Evolutionary conservation across 805 yeast genomes (phyloP), one percentile per base, ranked within the genome.

Genomic region (Hermanozyma aechmeae): DNA sequence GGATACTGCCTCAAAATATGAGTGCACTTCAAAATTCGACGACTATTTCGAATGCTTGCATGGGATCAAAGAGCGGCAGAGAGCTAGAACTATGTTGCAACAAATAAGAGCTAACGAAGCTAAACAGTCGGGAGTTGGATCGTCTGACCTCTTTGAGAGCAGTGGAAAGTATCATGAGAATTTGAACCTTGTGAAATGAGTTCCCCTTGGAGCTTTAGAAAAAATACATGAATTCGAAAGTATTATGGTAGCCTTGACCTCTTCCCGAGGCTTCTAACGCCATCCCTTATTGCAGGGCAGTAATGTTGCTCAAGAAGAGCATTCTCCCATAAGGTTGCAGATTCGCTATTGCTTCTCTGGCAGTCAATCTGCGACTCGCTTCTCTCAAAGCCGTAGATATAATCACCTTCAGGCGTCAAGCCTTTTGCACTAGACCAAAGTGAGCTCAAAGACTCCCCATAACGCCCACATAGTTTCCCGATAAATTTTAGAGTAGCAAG

Each of bases 321-420:
- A 29, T 76, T 73, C 48, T 92, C 98, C 95, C 95, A 92, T 20
- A 89, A 56, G 0, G 86, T 79, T 2, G 96, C 93, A 12, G 89
- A 92, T 24, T 79, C 89, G 2, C 94, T 71, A 46, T 92, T 87
- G 41, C 82, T 63, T 49, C 89, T 73, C 40, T 79, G 83, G 8
- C 83, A 73, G 26, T 72, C 76, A 6, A 62, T 59, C 30, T 58
- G 63, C 28, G 50, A 38, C 23, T 43, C 48, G 30, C 71, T 71
- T 21, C 46, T 38, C 27, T 76, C 85, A 40, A 78, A 63, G 16
- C 74, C 71, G 47, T 79, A 80, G 10, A 66, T 63, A 33, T 62
- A 62, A 15, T 44, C 31, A 6, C 69, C 68, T 27, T 96, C 97
- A 34, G 89, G 86, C 23, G 76, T 75, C 23, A 92, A 71, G 40